A percentile compares a stretch with the other conserved stretches of the same genome.
phyloP scores from a whole-genome alignment of 352 stramenopile genomes.

The Globisporangium recalcitrans region DNA sequence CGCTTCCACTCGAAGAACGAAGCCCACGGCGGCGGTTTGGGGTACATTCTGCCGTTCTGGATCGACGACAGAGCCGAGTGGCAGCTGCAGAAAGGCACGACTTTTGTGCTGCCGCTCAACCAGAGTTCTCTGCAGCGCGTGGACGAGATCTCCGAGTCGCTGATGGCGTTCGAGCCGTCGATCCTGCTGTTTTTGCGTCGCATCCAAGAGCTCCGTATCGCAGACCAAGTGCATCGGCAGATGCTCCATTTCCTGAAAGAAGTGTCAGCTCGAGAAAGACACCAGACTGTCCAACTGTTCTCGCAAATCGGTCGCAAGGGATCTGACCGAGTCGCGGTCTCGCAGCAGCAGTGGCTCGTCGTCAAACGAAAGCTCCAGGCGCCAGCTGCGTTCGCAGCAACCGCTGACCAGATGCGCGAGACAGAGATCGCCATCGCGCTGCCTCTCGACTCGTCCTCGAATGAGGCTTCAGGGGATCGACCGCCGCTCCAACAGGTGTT shows the following conservation, averaged over 20 bases:
- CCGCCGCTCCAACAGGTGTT: conserved; percentile 76
- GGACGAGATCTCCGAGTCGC: conserved; percentile 53
- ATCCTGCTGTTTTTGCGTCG: conserved; percentile 75
- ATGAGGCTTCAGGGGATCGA: conserved; percentile 14
- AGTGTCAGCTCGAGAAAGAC: conserved; percentile 5
- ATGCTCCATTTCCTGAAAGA: conserved; percentile 43
- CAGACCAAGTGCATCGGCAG: conserved; percentile 31
- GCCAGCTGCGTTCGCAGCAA: conserved; percentile 17
- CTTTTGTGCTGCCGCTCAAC: conserved; percentile 76
- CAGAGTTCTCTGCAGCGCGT: conserved; percentile 31
- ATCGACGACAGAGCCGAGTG: conserved; percentile 43
- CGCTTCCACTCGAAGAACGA: conserved; percentile 65
- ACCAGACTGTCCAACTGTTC: conserved; percentile 36
- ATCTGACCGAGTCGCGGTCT: conserved; percentile 9
- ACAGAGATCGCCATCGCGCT: conserved; percentile 62
- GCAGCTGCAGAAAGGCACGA: conserved; percentile 44
- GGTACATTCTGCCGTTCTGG: conserved; percentile 82
- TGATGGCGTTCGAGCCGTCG: conserved; percentile 69
- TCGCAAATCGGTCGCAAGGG: conserved; percentile 22
- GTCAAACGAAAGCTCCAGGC: conserved; percentile 35
- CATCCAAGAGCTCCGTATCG: conserved; percentile 58
- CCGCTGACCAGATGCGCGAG: conserved; percentile 12
- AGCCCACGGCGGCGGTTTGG: conserved; percentile 39
- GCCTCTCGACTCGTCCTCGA: conserved; percentile 20
- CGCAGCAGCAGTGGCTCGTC: conserved; percentile 58